A percentile compares a stretch with the other conserved stretches of the same genome.
Conservation (phyloP, 371 early-diverging fungal genomes). For the Syncephalastrum sp. region DNA sequence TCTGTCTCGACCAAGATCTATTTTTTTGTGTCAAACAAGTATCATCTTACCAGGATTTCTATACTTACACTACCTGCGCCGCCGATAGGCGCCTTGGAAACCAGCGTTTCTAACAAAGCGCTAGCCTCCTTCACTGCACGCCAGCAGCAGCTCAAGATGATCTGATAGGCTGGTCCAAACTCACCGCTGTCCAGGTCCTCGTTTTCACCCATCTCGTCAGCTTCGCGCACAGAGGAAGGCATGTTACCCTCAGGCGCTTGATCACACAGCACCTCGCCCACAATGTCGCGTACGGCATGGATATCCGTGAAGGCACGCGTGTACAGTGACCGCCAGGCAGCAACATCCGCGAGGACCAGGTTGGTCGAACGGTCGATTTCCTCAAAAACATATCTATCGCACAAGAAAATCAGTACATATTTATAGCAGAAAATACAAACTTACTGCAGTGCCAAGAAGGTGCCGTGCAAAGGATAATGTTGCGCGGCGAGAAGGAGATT, state of each 20-base stretch:
- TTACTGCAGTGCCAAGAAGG: slow-evolving; percentile 67
- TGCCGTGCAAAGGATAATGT: slow-evolving; percentile 73
- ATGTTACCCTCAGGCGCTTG: slow-evolving; percentile 85
- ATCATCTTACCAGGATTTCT: neutral
- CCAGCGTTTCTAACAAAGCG: slow-evolving; percentile 40
- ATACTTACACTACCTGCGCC: slow-evolving; percentile 10
- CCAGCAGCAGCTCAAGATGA: slow-evolving; percentile 90
- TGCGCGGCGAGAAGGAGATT: slow-evolving; percentile 72
- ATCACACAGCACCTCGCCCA: slow-evolving; percentile 70
- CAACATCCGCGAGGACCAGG: slow-evolving; percentile 27
- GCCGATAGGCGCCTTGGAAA: slow-evolving; percentile 33
- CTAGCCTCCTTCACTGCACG: slow-evolving; percentile 88
- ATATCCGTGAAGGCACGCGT: slow-evolving; percentile 45
- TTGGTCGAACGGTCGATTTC: slow-evolving; percentile 51
- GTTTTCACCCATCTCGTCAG: slow-evolving; percentile 62
- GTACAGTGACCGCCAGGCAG: slow-evolving; percentile 47
- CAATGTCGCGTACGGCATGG: slow-evolving; percentile 54
- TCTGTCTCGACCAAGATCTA: slow-evolving; percentile 12
- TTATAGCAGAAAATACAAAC: slow-evolving; percentile 8
- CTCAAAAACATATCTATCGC: slow-evolving; percentile 51
- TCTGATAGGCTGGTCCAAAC: slow-evolving; percentile 73
- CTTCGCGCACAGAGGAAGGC: slow-evolving; percentile 60
- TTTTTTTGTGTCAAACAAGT: slow-evolving; percentile 11
- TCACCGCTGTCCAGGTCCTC: slow-evolving; percentile 16
- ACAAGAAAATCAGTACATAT: neutral